phyloP scores from a whole-genome alignment of 2,329 filamentous ascomycete genomes.

The Monilinia laxa region DNA sequence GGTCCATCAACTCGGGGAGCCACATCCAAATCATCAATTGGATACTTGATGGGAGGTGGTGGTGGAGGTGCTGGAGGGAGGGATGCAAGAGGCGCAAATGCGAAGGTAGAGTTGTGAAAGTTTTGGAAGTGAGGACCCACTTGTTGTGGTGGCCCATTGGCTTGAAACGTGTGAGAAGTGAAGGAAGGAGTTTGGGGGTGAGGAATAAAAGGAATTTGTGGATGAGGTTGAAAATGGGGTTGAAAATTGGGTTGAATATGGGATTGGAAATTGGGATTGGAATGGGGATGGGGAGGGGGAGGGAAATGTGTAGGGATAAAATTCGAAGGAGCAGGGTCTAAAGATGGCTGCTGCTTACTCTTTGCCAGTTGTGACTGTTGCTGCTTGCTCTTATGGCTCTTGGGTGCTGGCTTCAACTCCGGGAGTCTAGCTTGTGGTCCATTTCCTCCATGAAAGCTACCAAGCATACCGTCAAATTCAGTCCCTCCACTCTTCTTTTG shows the following conservation, averaged over 20 bases:
- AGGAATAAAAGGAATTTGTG: constrained; percentile 32
- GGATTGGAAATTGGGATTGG: constrained; percentile 25
- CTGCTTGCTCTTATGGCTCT: constrained; percentile 64
- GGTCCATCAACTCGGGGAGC: constrained; percentile 60
- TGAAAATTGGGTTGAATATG: constrained; percentile 20
- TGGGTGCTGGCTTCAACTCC: constrained; percentile 71
- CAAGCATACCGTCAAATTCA: constrained; percentile 41
- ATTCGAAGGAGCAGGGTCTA: constrained; percentile 39
- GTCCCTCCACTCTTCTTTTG: constrained; percentile 51
- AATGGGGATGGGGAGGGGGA: constrained; percentile 30
- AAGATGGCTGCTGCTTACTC: constrained; percentile 42
- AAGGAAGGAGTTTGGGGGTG: constrained; percentile 30
- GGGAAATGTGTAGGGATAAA: constrained; percentile 24
- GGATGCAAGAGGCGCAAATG: constrained; percentile 49
- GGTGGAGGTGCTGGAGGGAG: constrained; percentile 58
- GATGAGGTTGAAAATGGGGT: constrained; percentile 27
- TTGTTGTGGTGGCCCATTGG: constrained; percentile 38
- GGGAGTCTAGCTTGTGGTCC: constrained; percentile 60
- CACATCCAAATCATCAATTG: constrained; percentile 89
- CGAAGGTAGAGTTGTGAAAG: constrained; percentile 47
- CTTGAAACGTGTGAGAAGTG: constrained; percentile 40
- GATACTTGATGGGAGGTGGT: constrained; percentile 83
- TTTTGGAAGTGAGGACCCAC: constrained; percentile 40
- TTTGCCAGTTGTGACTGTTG: constrained; percentile 46
- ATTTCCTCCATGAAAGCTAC: constrained; percentile 39